Base-by-base conservation (phyloP, 768 basidiomycete genomes). In the Epithele typhae region DNA sequence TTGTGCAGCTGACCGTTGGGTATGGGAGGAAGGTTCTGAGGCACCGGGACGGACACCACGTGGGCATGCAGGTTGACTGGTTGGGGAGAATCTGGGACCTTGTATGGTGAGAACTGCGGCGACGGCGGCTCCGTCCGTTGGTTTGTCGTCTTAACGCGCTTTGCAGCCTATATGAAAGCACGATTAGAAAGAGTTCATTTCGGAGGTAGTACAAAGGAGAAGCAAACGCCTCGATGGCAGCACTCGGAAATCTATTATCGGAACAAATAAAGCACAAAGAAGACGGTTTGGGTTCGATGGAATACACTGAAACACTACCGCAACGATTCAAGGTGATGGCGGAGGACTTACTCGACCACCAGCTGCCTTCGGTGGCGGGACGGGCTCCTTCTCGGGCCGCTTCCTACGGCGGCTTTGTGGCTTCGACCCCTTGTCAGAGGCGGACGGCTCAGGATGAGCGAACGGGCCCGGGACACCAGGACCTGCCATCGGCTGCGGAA, bases 321-420 rank as follows among this genome's bases (percentile, higher is more conserved):
- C 8, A 30, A 30, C 8, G 14, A 30, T 30, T 7, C 8, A 30
- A 30, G 7, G 27, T 14, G 8, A 7, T 30, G 27, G n/a, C n/a
- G n/a, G n/a, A n/a, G n/a, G 25, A 71, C 74, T 46, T 53, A 81
- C 78, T 48, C 78, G 65, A 62, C 70, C 72, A 40, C 71, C 68
- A 17, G 65, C 64, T 22, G 72, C 57, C 53, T 81, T 84, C 24
- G 73, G 59, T 32, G 81, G 78, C 5, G 73, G 74, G 4, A 82
- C 82, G 0, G 75, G 59, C 34, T 92, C 88, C 56, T 87, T 88
- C 56, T 89, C 87, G 3, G 68, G 63, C 33, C 81, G 77, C 54
- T 82, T 87, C 64, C 77, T 79, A 48, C 84, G 75, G 57, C 81
- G 82, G 25, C 58, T 61, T 2, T 71, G 60, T 9, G 71, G 65